Evolutionary conservation across 177 flowering plant genomes (phyloP), one percentile per base, ranked within the genome.

Genomic region (Vitis hybrid): DNA sequence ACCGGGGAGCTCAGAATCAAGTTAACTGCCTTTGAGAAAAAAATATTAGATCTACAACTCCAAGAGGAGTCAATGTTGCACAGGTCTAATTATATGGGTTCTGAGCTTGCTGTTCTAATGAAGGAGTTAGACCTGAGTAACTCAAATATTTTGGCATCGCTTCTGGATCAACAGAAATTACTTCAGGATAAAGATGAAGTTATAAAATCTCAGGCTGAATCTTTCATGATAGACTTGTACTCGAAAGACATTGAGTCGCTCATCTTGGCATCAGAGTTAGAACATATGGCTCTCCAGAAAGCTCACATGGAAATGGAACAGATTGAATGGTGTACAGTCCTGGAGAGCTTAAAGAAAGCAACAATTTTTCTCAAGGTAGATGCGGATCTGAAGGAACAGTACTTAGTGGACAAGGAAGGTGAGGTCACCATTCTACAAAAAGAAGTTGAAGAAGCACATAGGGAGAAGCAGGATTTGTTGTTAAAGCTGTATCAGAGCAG

Each of bases 41-140:
- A 82, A 73, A 86, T 93, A 65, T 51, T 67, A 51, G 88, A 89
- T 74, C 77, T 95, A 54, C 97, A 94, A 79, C 71, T 66, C 61
- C 97, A 87, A 68, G 99, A 95, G 80, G 97, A 93, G 76, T 18
- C 75, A 44, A 88, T 95, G 97, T 63, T 95, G 78, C 82, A 85
- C 58, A 87, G 94, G 81, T 93, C 91, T 61, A 82, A 90, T 59
- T 68, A 76, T 70, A 89, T 95, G 86, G 91, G 89, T 17, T 85
- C 80, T 59, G 90, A 93, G 74, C 89, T 95, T 67, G 80, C 88
- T 49, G 22, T 76, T 62, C 72, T 95, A 20, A 81, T 83, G 82
- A 89, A 85, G 78, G 98, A 94, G 69, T 58, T 95, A 71, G 91
- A 93, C 68, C 15, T 67, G 62, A 84, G 83, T 70, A 85, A 82